These are phyloP conservation scores for Heterobasidion irregulare DNA, from an alignment of 1,284 basidiomycete genomes.

Conservation along the genomic window DNA sequence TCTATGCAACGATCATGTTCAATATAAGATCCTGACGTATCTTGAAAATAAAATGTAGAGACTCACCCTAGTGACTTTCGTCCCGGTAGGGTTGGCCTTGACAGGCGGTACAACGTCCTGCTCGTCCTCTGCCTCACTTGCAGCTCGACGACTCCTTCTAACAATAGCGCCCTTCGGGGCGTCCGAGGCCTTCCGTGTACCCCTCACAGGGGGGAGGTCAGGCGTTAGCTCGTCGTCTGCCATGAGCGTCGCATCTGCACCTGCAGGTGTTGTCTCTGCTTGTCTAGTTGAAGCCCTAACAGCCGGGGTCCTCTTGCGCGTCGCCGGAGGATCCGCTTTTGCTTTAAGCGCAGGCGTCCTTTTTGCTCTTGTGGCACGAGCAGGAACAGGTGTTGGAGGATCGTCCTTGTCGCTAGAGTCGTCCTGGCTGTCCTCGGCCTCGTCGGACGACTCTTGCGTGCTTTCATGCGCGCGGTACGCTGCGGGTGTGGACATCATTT, in stretches of 20 bases:
- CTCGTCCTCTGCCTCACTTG: constrained; percentile 5
- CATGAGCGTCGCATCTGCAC: constrained; percentile 10
- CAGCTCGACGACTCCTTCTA: constrained; percentile 4
- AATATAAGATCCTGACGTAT: neutral
- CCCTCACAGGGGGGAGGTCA: constrained; percentile 2
- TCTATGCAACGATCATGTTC: neutral
- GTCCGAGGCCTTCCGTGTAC: neutral
- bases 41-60: neutral
- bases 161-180: constrained; percentile 6
- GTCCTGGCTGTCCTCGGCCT: neutral
- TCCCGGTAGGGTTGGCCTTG: neutral
- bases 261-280: constrained; percentile 1
- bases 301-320: neutral
- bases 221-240: constrained; percentile 15
- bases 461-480: constrained; percentile 11
- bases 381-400: neutral
- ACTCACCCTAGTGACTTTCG: neutral
- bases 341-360: neutral
- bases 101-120: neutral
- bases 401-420: neutral
- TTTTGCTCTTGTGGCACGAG: neutral
- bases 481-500: constrained; percentile 25
- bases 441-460: neutral
- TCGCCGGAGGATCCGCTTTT: neutral
- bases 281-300: neutral